Evolutionary conservation across 305 asterid genomes (phyloP), one percentile per base, ranked within the genome.

Genomic region (Withania somnifera): DNA sequence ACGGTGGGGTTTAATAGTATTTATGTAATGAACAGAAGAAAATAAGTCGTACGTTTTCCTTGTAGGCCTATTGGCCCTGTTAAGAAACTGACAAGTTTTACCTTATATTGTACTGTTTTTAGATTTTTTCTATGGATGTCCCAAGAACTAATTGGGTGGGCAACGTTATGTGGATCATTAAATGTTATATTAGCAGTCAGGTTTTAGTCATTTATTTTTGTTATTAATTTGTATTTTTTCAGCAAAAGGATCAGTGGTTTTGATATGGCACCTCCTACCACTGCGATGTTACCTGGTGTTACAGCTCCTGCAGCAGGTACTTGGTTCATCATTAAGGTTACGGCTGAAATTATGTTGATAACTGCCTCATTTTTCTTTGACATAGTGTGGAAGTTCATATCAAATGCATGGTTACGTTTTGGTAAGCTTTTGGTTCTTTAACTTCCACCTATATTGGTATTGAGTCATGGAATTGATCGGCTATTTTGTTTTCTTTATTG

Each of bases 181-280:
- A 47, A 47, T 73, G 9, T 15, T 73, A 24, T 47, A 47, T 47
- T 73, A 7, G 45, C 26, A 50, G 60, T 28, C n/a, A 6, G 17
- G 61, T 26, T 50, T 47, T 75, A 47, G 45, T 75, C n/a, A 60
- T 42, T 81, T 40, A 68, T 83, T 57, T 83, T 54, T 83, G 82
- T 75, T 76, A 40, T 78, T 86, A 83, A 87, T 82, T 61, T 34
- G 83, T 22, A 79, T 64, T 78, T 84, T 89, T 87, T 85, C 98
- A 92, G 98, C 91, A 94, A 94, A 91, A 93, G 98, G 92, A 90
- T 87, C 86, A 96, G 99, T 85, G 99, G 98, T 83, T 96, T 96
- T 91, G 99, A 96, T 93, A 93, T 96, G 99, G 98, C 97, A 82
- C 99, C 99, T 78, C 92, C 98, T 82, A 82, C 94, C 83, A 32